These are phyloP conservation scores for Panaeolus papilionaceus DNA, from an alignment of 768 basidiomycete genomes.

Conservation along the genomic window DNA sequence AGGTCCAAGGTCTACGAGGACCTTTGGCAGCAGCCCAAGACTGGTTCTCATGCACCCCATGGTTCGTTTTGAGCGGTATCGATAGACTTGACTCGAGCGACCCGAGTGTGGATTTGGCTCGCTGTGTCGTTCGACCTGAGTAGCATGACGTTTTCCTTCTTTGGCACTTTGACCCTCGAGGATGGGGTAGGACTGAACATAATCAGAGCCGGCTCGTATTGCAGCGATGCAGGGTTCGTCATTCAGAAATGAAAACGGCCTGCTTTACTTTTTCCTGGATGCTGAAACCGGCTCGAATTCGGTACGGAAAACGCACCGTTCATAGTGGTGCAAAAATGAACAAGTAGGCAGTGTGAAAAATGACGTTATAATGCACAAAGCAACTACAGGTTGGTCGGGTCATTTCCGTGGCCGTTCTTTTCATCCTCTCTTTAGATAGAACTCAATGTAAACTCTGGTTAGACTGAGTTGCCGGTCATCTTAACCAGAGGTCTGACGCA, in stretches of 20 bases:
- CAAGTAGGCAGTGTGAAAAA: neutral
- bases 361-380: neutral
- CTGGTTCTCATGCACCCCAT: constrained; percentile 1
- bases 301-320: neutral
- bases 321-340: neutral
- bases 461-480: constrained; percentile 8
- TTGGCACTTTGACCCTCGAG: constrained; percentile 5
- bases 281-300: neutral
- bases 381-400: neutral
- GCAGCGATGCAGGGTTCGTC: neutral
- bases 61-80: neutral
- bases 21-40: neutral
- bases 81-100: neutral
- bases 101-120: neutral
- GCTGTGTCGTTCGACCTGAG: neutral
- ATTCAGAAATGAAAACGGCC: constrained; percentile 1
- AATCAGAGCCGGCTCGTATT: neutral
- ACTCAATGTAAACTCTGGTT: neutral
- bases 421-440: neutral
- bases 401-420: constrained; percentile 3
- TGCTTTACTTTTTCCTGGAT: neutral
- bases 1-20: constrained; percentile 3
- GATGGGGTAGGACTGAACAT: neutral
- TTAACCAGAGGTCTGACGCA: neutral
- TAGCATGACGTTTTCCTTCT: constrained; percentile 7